Base-by-base conservation (phyloP, 2,329 filamentous ascomycete genomes). In the Fusarium sp. region DNA sequence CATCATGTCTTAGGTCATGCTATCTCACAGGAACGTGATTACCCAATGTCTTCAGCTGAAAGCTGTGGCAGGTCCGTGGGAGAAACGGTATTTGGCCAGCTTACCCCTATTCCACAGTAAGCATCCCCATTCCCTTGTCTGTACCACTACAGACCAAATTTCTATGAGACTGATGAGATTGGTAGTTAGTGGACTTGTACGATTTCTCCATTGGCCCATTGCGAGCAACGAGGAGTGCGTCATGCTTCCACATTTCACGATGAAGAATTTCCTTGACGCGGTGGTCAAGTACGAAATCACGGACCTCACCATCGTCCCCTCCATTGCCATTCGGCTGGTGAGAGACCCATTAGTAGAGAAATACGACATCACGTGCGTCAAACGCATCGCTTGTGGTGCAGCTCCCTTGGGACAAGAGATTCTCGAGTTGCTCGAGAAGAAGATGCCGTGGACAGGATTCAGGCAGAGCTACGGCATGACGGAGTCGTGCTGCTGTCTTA, bases 381-480 rank as follows among this genome's bases (percentile, higher is more conserved):
- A 61, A 20, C 64, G 54, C 2, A 66, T 76, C 39, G 60, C 68
- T 1, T 72, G 65, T 0, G 76, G 76, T 0, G 76, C 76, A 1
- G 76, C 76, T 1, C 76, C 76, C 5, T 5, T 77, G 1, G 69
- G 65, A 16, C 32, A 30, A 20, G 66, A 73, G 10, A 57, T 77
- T 3, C 18, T 74, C 1, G 11, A 27, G 16, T 57, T 58, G 3
- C 64, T 78, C 3, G 56, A 75, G 18, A 20, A 41, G 64, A 41
- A 64, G 18, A 67, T 78, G 5, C 74, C 77, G 0, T 45, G 71
- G 9, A 58, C 62, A 0, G 69, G 74, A 0, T 76, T 77, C 39
- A 76, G 70, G 32, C 77, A 79, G 30, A 67, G 94, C 83, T 97
- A 97, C 80, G 94, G 95, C 50, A 97, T 97, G 94, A 97, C 94